Base-by-base conservation (phyloP, 2,329 filamentous ascomycete species). In the Fusarium oxysporum region DNA sequence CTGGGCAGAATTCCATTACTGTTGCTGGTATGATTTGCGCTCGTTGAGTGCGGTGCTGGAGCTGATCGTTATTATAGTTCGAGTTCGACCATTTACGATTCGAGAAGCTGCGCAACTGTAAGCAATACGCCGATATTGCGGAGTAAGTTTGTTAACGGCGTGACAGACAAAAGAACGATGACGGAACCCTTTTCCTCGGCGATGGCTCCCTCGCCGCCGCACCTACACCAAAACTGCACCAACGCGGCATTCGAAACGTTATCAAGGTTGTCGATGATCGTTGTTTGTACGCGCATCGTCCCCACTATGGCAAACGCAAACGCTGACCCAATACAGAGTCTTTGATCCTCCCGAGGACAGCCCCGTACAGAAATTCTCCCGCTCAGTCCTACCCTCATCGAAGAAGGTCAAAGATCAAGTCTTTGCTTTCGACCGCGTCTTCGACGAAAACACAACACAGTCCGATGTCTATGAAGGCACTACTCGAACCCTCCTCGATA, bases 281-380 rank as follows among this genome's bases (percentile, higher is more conserved):
- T 79, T 98, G 96, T 85, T 85, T 99, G 96, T 98, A 89, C 76
- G 94, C 87, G 16, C 41, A 59, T 30, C 5, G 23, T 30, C 35
- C 23, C 3, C 48, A 25, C 10, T 21, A 21, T 37, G 9, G 5
- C 43, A 32, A 30, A 30, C 17, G 8, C 28, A 65, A 40, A 30
- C 21, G 51, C 77, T 81, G 56, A 80, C 68, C 9, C 28, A 6
- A 5, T 0, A 30, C 80, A 98, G 96, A 81, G 92, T 99, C 37
- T 99, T 99, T 81, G 96, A 99, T 77, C 96, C 96, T 12, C 96
- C 96, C 45, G 96, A 99, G 83, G 95, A 98, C 80, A 97, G 91
- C 78, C 93, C 95, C 1, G 91, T 98, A 13, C 94, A 97, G 69
- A 92, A 92, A 75, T 97, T 98, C 82, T 92, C 93, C 35, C 89